Evolutionary conservation across 2,329 filamentous ascomycete species (phyloP).

Genomic region (Podosphaera aphanis): DNA sequence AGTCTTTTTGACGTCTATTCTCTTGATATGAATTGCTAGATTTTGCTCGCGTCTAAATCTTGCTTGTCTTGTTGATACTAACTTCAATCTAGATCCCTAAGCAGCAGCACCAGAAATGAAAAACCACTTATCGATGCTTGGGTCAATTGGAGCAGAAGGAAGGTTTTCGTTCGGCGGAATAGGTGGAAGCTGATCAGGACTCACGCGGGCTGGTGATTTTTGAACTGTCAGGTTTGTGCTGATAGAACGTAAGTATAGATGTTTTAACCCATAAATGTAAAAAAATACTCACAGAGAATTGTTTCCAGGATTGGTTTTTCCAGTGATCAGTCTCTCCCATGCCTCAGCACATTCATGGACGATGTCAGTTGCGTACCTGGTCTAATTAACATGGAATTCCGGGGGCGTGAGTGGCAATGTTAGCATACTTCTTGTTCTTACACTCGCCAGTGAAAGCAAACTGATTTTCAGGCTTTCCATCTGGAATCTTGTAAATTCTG

Average conservation of each 20-base stretch:
- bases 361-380: slow-evolving; percentile 81
- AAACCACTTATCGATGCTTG: slow-evolving; percentile 99
- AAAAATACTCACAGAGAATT: slow-evolving; percentile 50
- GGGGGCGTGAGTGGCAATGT: not conserved
- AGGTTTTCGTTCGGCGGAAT: slow-evolving; percentile 65
- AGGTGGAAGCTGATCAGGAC: slow-evolving; percentile 44
- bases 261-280: slow-evolving; percentile 1
- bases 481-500: slow-evolving; percentile 99
- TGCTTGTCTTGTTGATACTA: slow-evolving; percentile 1
- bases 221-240: slow-evolving; percentile 62
- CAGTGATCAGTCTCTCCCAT: slow-evolving; percentile 87
- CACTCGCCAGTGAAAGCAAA: slow-evolving; percentile 99
- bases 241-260: slow-evolving; percentile 13
- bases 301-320: slow-evolving; percentile 57
- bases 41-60: not conserved
- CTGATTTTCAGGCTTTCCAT: slow-evolving; percentile 99
- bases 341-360: slow-evolving; percentile 89
- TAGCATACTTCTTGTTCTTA: slow-evolving; percentile 85
- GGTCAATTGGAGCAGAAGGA: slow-evolving; percentile 68
- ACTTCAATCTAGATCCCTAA: slow-evolving; percentile 22
- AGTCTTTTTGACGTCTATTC: not conserved
- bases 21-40: not conserved
- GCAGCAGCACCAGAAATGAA: slow-evolving; percentile 95
- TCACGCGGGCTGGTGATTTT: slow-evolving; percentile 50
- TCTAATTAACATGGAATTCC: slow-evolving; percentile 3